Conservation (phyloP, 768 basidiomycete genomes). For the Pisolithus orientalis region DNA sequence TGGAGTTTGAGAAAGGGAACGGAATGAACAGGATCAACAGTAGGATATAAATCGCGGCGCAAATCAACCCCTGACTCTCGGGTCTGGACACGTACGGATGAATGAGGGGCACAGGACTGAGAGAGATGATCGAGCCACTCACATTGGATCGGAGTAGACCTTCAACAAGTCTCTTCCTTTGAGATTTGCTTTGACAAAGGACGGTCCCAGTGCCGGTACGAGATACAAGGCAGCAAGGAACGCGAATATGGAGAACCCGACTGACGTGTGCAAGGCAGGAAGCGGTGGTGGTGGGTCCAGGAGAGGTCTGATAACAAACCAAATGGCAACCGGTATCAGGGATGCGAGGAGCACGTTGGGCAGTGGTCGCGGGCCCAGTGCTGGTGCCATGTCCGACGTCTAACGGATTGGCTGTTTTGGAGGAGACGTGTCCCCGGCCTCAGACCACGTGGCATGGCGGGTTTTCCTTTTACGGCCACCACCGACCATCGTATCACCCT, state of each 20-base stretch:
- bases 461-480: constrained; percentile 11
- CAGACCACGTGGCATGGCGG: constrained; percentile 7
- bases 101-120: neutral
- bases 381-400: constrained; percentile 17
- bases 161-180: constrained; percentile 88
- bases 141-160: constrained; percentile 67
- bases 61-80: constrained; percentile 89
- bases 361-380: constrained; percentile 40
- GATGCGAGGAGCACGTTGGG: constrained; percentile 47
- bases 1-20: constrained; percentile 81
- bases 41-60: constrained; percentile 83
- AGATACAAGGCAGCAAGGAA: constrained; percentile 70
- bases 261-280: constrained; percentile 67
- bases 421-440: neutral
- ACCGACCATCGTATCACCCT: constrained; percentile 13
- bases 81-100: constrained; percentile 48
- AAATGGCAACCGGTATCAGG: constrained; percentile 60
- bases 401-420: neutral
- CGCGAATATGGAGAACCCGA: constrained; percentile 82
- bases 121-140: constrained; percentile 16
- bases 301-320: constrained; percentile 70
- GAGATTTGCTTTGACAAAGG: constrained; percentile 76
- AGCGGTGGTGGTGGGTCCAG: constrained; percentile 63
- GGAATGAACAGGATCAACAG: constrained; percentile 90
- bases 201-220: constrained; percentile 76